Conservation (phyloP, 2,329 filamentous ascomycete genomes). For the Cytospora mali region DNA sequence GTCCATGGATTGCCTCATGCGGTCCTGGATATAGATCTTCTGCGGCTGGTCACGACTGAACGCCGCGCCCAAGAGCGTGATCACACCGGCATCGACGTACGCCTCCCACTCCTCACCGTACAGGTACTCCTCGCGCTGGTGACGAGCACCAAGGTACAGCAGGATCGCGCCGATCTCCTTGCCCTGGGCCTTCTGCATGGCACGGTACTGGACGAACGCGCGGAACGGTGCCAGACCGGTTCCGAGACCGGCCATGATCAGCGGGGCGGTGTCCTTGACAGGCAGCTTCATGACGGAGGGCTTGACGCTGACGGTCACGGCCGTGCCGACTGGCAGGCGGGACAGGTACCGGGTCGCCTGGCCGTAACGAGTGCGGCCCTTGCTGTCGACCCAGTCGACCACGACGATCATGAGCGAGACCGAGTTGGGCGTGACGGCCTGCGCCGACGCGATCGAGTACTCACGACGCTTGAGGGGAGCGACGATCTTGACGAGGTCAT, state of each 20-base stretch:
- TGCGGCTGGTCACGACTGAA: slow-evolving; percentile 96
- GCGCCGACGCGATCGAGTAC: slow-evolving; percentile 98
- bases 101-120: slow-evolving; percentile 99
- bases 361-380: slow-evolving; percentile 85
- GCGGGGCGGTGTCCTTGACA: slow-evolving; percentile 78
- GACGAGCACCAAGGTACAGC: slow-evolving; percentile 93
- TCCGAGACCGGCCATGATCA: slow-evolving; percentile 99
- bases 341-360: slow-evolving; percentile 92
- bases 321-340: slow-evolving; percentile 70
- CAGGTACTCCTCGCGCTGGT: slow-evolving; percentile 97
- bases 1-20: slow-evolving; percentile 85
- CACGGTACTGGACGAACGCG: slow-evolving; percentile 96
- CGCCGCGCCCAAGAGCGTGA: slow-evolving; percentile 88
- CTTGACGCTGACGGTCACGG: slow-evolving; percentile 92
- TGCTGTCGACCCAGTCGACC: slow-evolving; percentile 90
- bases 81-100: slow-evolving; percentile 91
- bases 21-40: slow-evolving; percentile 99
- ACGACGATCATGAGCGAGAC: slow-evolving; percentile 97
- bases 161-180: slow-evolving; percentile 92
- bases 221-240: slow-evolving; percentile 99
- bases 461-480: slow-evolving; percentile 92
- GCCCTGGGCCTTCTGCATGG: slow-evolving; percentile 96
- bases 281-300: slow-evolving; percentile 99
- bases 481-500: slow-evolving; percentile 86
- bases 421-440: slow-evolving; percentile 87